These are phyloP conservation scores for Tricholoma furcatifolium DNA, from an alignment of 768 basidiomycete genomes.

Conservation along the genomic window DNA sequence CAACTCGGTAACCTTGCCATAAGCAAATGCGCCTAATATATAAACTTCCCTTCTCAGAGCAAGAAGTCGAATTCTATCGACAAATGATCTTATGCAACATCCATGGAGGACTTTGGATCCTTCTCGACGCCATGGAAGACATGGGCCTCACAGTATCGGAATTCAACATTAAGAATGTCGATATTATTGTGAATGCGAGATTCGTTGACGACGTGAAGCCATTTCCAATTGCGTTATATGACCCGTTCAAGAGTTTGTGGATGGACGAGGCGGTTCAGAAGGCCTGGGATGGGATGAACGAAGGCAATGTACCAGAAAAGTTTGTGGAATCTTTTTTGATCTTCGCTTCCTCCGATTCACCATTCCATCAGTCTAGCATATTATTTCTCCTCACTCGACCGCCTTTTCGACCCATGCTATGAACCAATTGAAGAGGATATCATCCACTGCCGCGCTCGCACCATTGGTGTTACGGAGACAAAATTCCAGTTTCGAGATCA, in stretches of 20 bases:
- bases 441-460: conserved; percentile 80
- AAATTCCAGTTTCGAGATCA: conserved; percentile 76
- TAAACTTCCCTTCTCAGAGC: conserved; percentile 73
- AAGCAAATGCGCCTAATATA: conserved; percentile 99
- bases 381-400: conserved; percentile 78
- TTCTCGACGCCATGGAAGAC: conserved; percentile 88
- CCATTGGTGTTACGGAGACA: conserved; percentile 90
- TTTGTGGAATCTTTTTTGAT: no score
- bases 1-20: neutral
- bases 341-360: no score
- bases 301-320: conserved; percentile 92
- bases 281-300: conserved; percentile 83
- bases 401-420: conserved; percentile 74
- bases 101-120: conserved; percentile 75
- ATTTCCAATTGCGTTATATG: conserved; percentile 68
- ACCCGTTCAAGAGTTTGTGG: conserved; percentile 75
- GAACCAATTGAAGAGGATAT: conserved; percentile 85
- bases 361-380: conserved; percentile 52
- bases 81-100: conserved; percentile 94
- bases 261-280: conserved; percentile 69
- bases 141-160: conserved; percentile 76
- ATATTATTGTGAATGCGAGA: conserved; percentile 61
- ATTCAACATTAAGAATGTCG: conserved; percentile 55
- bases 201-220: conserved; percentile 81
- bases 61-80: conserved; percentile 86